A percentile compares a stretch with the other conserved stretches of the same genome.
Evolutionary conservation across 805 yeast species (phyloP).

Genomic region (Saturnispora diversa): DNA sequence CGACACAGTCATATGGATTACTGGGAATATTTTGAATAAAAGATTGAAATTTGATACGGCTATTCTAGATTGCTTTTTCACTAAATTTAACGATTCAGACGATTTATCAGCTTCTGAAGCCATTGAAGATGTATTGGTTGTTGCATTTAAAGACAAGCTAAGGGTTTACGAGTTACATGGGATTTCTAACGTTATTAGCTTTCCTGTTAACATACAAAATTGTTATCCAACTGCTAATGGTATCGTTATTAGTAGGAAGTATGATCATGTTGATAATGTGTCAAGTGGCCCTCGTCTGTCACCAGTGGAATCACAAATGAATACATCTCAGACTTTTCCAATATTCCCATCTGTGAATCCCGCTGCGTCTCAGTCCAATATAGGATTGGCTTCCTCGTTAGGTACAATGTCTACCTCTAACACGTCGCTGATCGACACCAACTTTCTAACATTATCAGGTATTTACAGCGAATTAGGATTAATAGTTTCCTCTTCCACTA

Average conservation of each 20-base stretch:
- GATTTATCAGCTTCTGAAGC: neutral
- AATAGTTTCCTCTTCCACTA: conserved; percentile 61
- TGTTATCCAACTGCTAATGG: conserved; percentile 67
- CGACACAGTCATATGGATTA: conserved; percentile 38
- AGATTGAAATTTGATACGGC: conserved; percentile 43
- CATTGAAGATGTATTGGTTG: conserved; percentile 33
- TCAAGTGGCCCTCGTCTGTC: conserved; percentile 10
- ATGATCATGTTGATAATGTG: conserved; percentile 14
- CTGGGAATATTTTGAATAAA: conserved; percentile 42
- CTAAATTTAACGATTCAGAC: conserved; percentile 35
- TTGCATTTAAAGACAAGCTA: conserved; percentile 53
- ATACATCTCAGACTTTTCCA: too few species aligned
- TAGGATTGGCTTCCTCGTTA: too few species aligned
- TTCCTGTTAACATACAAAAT: conserved; percentile 57
- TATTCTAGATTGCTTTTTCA: conserved; percentile 54
- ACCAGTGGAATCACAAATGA: too few species aligned
- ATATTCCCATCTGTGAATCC: too few species aligned
- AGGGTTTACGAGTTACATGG: conserved; percentile 58
- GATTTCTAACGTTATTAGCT: conserved; percentile 46
- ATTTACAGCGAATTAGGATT: conserved; percentile 69
- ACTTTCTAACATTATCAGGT: conserved; percentile 61
- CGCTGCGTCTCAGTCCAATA: too few species aligned
- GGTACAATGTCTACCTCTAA: conserved; percentile 12
- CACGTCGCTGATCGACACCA: conserved; percentile 17
- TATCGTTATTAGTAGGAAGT: conserved; percentile 34